Conservation (phyloP, 1,284 basidiomycete species). For the Butyriboletus appendiculatus region DNA sequence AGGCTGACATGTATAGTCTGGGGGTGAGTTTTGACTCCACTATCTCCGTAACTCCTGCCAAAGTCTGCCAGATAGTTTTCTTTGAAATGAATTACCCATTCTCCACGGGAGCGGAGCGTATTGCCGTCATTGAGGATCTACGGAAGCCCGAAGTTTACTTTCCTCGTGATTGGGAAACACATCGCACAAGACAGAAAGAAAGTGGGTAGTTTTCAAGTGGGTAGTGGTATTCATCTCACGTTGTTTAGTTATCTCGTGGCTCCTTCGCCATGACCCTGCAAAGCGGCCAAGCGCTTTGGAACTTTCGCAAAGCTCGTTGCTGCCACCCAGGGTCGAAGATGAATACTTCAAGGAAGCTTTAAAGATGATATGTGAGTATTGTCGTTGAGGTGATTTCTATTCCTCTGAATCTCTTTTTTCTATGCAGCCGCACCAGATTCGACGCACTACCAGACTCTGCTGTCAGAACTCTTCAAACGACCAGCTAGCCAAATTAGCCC, state of each 20-base stretch:
- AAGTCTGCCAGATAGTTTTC: constrained; percentile 75
- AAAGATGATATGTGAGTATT: constrained; percentile 66
- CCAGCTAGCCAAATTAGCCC: constrained; percentile 51
- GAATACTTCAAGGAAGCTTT: constrained; percentile 85
- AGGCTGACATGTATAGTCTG: constrained; percentile 95
- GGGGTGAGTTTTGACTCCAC: constrained; percentile 53
- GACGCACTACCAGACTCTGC: constrained; percentile 68
- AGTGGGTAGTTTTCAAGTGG: constrained; percentile 47
- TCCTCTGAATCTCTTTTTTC: neutral
- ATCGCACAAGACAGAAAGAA: constrained; percentile 62
- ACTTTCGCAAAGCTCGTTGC: constrained; percentile 76
- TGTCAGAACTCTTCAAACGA: constrained; percentile 72
- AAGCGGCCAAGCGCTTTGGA: constrained; percentile 84
- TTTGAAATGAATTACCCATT: constrained; percentile 97
- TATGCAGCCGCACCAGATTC: constrained; percentile 67
- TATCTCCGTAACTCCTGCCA: neutral
- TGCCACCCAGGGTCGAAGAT: constrained; percentile 78
- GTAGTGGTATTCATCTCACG: constrained; percentile 5
- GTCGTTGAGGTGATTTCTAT: neutral
- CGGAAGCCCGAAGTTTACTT: constrained; percentile 75
- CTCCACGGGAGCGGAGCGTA: constrained; percentile 86
- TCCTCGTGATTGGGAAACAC: constrained; percentile 72
- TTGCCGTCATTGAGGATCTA: constrained; percentile 78
- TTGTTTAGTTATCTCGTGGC: constrained; percentile 69
- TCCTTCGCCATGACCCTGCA: constrained; percentile 85